Percentiles rank a stretch among this genome's conserved stretches.
These are phyloP conservation scores for Colletotrichum shisoi DNA, from an alignment of 2,329 filamentous ascomycete genomes.

Conservation along the genomic window DNA sequence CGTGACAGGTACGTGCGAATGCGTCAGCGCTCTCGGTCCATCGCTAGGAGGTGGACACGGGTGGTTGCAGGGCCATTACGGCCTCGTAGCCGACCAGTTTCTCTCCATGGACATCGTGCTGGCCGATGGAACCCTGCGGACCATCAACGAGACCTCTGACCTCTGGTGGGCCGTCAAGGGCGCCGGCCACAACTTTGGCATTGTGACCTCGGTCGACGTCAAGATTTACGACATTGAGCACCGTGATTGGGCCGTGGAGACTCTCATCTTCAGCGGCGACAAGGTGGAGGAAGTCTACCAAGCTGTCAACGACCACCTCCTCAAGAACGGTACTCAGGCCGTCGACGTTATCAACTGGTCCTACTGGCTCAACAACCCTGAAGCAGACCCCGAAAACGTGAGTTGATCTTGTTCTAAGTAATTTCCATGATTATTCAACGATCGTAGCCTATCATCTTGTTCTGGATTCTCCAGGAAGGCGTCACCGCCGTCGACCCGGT, in stretches of 20 bases:
- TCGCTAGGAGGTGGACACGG: slow-evolving; percentile 67
- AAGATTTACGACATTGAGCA: slow-evolving; percentile 58
- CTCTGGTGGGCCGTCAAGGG: slow-evolving; percentile 67
- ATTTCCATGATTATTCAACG: background rate
- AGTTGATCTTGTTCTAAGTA: slow-evolving; percentile 34
- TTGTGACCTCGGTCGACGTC: slow-evolving; percentile 59
- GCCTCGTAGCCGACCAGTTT: slow-evolving; percentile 63
- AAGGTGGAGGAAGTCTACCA: slow-evolving; percentile 59
- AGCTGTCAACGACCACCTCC: slow-evolving; percentile 55
- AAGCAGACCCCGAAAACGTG: slow-evolving; percentile 53
- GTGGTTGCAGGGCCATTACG: slow-evolving; percentile 61
- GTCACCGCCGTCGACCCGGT: slow-evolving; percentile 51
- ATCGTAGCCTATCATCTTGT: slow-evolving; percentile 51
- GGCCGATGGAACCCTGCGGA: slow-evolving; percentile 55
- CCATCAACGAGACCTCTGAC: slow-evolving; percentile 54
- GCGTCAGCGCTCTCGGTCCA: slow-evolving; percentile 58
- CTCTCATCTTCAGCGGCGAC: slow-evolving; percentile 56
- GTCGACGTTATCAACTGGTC: slow-evolving; percentile 59
- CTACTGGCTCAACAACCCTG: slow-evolving; percentile 55
- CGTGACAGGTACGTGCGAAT: slow-evolving; percentile 63
- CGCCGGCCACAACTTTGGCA: slow-evolving; percentile 67
- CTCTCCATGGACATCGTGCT: slow-evolving; percentile 61
- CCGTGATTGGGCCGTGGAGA: slow-evolving; percentile 54
- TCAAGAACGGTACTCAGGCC: slow-evolving; percentile 55
- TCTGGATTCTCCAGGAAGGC: slow-evolving; percentile 56